phyloP scores from a whole-genome alignment of 805 yeast genomes.

The Komagataella pseudopastoris region DNA sequence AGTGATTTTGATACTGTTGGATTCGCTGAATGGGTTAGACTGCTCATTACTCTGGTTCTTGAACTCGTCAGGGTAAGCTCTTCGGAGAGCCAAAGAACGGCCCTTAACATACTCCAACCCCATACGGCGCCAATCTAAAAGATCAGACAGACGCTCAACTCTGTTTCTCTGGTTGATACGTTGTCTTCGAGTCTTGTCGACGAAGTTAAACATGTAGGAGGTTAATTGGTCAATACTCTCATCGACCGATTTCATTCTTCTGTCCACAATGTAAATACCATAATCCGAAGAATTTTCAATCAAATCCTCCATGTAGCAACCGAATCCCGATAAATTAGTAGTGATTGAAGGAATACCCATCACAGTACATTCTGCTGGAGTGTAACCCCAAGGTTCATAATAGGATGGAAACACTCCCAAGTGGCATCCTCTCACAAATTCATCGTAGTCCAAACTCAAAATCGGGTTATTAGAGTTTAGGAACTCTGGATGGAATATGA shows the following conservation, averaged over 20 bases:
- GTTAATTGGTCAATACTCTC: constrained; percentile 87
- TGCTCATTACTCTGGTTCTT: constrained; percentile 16
- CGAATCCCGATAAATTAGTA: constrained; percentile 91
- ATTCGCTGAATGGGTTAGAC: constrained; percentile 20
- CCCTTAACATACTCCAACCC: constrained; percentile 95
- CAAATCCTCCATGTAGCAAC: constrained; percentile 96
- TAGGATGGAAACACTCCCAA: constrained; percentile 97
- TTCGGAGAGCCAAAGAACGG: constrained; percentile 75
- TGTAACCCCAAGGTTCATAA: constrained; percentile 99
- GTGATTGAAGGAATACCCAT: constrained; percentile 99
- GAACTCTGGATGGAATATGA: constrained; percentile 96
- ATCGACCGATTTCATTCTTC: constrained; percentile 84
- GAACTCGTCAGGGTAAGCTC: constrained; percentile 88
- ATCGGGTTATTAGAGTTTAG: constrained; percentile 91
- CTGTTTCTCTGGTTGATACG: constrained; percentile 96
- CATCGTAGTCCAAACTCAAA: constrained; percentile 87
- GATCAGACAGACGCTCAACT: constrained; percentile 85
- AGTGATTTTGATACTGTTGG: constrained; percentile 53
- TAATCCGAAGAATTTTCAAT: constrained; percentile 91
- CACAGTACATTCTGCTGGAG: constrained; percentile 98
- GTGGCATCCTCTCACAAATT: constrained; percentile 95
- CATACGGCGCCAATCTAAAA: constrained; percentile 97
- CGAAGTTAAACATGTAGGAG: constrained; percentile 80
- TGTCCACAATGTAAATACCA: constrained; percentile 93
- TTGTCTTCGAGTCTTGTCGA: constrained; percentile 85